Percentiles rank a stretch among this genome's conserved stretches.
Conservation (phyloP, 129 eudicot genomes). For the Tagetes erecta region DNA sequence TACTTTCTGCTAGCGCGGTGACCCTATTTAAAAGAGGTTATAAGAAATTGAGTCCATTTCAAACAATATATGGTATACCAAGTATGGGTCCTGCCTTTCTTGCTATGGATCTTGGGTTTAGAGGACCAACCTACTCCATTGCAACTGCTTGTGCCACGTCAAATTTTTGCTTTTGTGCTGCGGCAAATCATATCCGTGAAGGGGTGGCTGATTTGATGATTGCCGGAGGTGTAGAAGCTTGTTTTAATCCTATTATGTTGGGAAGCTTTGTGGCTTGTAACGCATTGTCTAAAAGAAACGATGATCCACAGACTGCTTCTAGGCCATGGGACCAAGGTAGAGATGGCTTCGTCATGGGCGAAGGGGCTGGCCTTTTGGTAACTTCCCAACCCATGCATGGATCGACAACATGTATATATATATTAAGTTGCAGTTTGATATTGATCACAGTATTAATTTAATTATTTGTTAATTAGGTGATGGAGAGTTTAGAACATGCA, state of each 20-base stretch:
- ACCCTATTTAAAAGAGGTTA: constrained; percentile 63
- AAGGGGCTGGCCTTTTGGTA: constrained; percentile 53
- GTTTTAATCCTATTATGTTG: constrained; percentile 17
- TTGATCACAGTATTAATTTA: neutral
- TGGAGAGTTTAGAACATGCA: constrained; percentile 32
- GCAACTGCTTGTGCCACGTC: constrained; percentile 48
- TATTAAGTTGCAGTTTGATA: no score
- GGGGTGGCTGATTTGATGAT: constrained; percentile 45
- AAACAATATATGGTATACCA: constrained; percentile 42
- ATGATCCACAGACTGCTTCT: constrained; percentile 41
- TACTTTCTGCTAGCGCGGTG: constrained; percentile 62
- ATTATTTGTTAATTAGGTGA: neutral
- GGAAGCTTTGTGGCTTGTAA: constrained; percentile 41
- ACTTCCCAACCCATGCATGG: neutral
- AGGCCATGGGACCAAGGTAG: constrained; percentile 51
- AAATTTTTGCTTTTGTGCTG: constrained; percentile 35
- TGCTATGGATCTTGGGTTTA: constrained; percentile 55
- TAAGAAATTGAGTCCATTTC: constrained; percentile 51
- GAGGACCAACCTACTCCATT: constrained; percentile 47
- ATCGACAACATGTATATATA: no score
- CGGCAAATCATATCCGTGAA: constrained; percentile 44
- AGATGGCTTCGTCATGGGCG: constrained; percentile 50
- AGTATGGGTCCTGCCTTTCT: constrained; percentile 81
- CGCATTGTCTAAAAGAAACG: constrained; percentile 40
- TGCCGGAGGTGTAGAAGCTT: constrained; percentile 42